Base-by-base conservation (phyloP, 148 eudicot species). In the Diospyros kaki region DNA sequence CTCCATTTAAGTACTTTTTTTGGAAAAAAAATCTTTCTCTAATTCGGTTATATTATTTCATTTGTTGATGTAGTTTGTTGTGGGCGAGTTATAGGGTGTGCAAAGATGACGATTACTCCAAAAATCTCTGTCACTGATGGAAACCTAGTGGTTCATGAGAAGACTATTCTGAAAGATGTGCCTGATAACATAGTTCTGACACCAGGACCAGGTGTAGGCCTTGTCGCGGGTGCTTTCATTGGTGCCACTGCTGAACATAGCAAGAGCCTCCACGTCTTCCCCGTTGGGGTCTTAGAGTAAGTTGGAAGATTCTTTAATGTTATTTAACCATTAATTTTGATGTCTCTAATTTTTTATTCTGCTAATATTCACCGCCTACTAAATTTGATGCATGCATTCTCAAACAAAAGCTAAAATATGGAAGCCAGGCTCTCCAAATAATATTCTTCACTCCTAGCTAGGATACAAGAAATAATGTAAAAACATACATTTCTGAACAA, bases 271-370 rank as follows among this genome's bases (percentile, higher is more conserved):
- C 98, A 94, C 76, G 88, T 94, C 64, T 92, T 94, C 76, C 96
- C 98, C 39, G 81, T 92, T 39, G 98, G 98, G 45, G 77, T 83
- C 61, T 82, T 94, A 86, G 93, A 87, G 98, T 94, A 90, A 80
- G 96, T 77, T 75, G 43, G 9, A 1, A 54, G 18, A 44, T 70
- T 70, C 13, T 51, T 54, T 28, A 3, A 38, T 60, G 28, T 28
- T 28, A 28, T 28, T 28, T 0, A 28, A 0, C 28, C 28, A 28
- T 28, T 28, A 28, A 28, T 28, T 28, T 28, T 28, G 0, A 28
- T 28, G 28, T 28, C 0, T 28, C 0, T 28, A 28, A 28, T 0
- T 28, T 28, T 28, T 28, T 28, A 28, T 28, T 28, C 28, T 28
- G 28, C 28, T 28, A 28, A 28, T 28, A 0, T 28, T 28, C 28